Evolutionary conservation across 352 stramenopile genomes (phyloP).

Genomic region (Paralagenidium karlingii): DNA sequence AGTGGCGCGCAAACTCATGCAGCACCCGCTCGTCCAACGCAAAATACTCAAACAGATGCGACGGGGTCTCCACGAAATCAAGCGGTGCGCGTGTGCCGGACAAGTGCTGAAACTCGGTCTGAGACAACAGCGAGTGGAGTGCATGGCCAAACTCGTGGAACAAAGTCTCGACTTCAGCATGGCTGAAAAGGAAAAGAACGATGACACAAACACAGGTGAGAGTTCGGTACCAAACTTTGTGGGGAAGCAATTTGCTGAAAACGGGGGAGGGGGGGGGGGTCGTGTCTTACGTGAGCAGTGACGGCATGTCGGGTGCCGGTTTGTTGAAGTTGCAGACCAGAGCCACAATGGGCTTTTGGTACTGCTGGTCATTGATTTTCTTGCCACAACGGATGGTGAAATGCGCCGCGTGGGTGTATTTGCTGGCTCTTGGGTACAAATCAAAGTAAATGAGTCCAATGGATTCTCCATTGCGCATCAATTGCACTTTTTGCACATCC

Average conservation of each 20-base stretch:
- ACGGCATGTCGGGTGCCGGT: slow-evolving; percentile 48
- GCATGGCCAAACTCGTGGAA: slow-evolving; percentile 98
- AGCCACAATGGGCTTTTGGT: slow-evolving; percentile 92
- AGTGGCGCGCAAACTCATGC: slow-evolving; percentile 69
- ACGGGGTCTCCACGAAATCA: slow-evolving; percentile 94
- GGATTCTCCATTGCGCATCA: slow-evolving; percentile 43
- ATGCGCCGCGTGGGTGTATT: slow-evolving; percentile 84
- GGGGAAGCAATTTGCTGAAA: too few species aligned
- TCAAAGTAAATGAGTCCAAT: slow-evolving; percentile 93
- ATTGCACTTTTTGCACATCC: slow-evolving; percentile 82
- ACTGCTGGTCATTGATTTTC: slow-evolving; percentile 22
- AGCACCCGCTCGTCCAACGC: slow-evolving; percentile 86
- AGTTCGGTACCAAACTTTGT: slow-evolving; percentile 1
- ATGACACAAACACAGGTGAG: slow-evolving; percentile 11
- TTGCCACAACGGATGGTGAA: slow-evolving; percentile 96
- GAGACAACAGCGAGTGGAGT: slow-evolving; percentile 93
- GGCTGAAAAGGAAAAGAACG: slow-evolving; percentile 19
- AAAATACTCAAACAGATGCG: slow-evolving; percentile 97
- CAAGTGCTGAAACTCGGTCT: slow-evolving; percentile 95
- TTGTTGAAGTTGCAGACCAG: slow-evolving; percentile 87
- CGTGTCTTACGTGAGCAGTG: slow-evolving; percentile 51
- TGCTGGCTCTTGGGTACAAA: slow-evolving; percentile 82
- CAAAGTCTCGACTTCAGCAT: slow-evolving; percentile 94
- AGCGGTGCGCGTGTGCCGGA: slow-evolving; percentile 87
- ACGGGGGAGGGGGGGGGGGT: too few species aligned